Evolutionary conservation across 2,329 filamentous ascomycete species (phyloP).

Genomic region (Colletotrichum tofieldiae): DNA sequence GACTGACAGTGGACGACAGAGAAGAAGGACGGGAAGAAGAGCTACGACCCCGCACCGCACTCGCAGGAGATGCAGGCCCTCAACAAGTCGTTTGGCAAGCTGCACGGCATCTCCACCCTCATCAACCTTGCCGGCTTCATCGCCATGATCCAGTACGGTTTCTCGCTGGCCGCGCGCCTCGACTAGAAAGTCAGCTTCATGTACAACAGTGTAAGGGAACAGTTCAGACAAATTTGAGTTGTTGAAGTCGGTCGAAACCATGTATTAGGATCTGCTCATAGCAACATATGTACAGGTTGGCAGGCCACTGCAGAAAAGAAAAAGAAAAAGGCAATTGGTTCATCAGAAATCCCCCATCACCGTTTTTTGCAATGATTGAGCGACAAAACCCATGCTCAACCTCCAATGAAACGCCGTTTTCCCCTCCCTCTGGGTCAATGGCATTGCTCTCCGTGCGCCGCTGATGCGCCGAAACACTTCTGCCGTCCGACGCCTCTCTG

Average conservation of each 20-base stretch:
- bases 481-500: slow-evolving; percentile 23
- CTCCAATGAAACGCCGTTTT: slow-evolving; percentile 37
- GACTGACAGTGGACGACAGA: slow-evolving; percentile 63
- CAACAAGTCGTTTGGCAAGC: slow-evolving; percentile 82
- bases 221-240: neutral
- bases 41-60: slow-evolving; percentile 83
- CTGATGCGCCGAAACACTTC: slow-evolving; percentile 6
- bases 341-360: neutral
- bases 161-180: slow-evolving; percentile 78
- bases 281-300: slow-evolving; percentile 25
- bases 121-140: slow-evolving; percentile 82
- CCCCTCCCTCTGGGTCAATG: slow-evolving; percentile 19
- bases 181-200: slow-evolving; percentile 52
- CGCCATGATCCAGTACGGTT: slow-evolving; percentile 83
- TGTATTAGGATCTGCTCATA: slow-evolving; percentile 20
- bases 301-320: slow-evolving; percentile 5
- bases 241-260: slow-evolving; percentile 19
- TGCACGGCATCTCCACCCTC: slow-evolving; percentile 87
- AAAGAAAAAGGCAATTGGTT: neutral
- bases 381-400: slow-evolving; percentile 12
- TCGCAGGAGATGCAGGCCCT: slow-evolving; percentile 86
- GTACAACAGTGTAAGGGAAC: neutral
- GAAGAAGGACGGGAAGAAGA: slow-evolving; percentile 90
- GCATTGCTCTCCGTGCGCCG: slow-evolving; percentile 27
- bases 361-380: slow-evolving; percentile 1